These are phyloP conservation scores for Sporothrix luriei DNA, from an alignment of 2,329 filamentous ascomycete genomes.

Conservation along the genomic window DNA sequence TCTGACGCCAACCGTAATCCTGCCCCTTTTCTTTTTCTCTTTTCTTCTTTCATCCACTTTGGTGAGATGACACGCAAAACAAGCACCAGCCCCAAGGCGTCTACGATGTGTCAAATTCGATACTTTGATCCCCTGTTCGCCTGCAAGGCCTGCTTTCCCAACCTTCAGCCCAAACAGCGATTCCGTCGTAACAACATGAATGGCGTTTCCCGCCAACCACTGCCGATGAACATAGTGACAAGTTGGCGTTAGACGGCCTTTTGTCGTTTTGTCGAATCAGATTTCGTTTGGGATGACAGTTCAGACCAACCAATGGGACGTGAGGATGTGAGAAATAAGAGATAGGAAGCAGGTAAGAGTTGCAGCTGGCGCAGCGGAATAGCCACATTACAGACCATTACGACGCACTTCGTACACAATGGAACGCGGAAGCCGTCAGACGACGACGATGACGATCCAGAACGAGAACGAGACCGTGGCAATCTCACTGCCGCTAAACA, in stretches of 20 bases:
- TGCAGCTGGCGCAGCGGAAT: neutral
- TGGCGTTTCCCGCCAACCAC: neutral
- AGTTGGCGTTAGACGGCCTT: neutral
- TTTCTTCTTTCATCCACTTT: neutral
- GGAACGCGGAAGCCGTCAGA: neutral
- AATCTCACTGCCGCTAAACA: neutral
- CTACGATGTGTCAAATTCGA: neutral
- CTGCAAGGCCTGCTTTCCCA: neutral
- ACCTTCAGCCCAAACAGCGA: conserved; percentile 7
- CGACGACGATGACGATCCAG: neutral
- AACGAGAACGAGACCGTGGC: too few relatives aligned
- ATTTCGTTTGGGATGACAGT: neutral
- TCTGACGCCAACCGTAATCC: neutral
- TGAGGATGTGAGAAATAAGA: conserved; percentile 1
- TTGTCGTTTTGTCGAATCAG: neutral
- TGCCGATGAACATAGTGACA: neutral
- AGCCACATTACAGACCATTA: neutral
- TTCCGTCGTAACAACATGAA: neutral
- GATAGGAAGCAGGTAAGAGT: conserved; percentile 2
- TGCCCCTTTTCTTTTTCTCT: too few relatives aligned
- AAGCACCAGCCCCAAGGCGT: neutral
- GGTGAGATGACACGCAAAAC: conserved; percentile 7
- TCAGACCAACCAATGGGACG: neutral
- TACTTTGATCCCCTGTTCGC: neutral
- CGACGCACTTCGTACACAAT: too few relatives aligned